phyloP scores from a whole-genome alignment of 192 early-diverging fungal genomes.

The Umbelopsis sp. region DNA sequence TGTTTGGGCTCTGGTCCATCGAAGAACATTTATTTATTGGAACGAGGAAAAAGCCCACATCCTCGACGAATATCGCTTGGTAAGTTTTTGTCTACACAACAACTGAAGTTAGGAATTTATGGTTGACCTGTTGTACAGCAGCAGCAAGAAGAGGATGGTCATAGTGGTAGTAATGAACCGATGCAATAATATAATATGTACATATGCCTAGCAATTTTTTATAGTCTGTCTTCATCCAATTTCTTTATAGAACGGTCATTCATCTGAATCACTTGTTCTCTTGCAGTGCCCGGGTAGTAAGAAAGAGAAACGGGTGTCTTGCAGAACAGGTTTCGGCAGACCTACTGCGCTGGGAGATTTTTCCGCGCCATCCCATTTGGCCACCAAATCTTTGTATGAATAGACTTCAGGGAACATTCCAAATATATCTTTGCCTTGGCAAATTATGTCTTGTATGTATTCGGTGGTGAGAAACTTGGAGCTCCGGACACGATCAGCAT shows the following conservation, averaged over 20 bases:
- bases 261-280: neutral
- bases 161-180: neutral
- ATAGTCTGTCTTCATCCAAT: neutral
- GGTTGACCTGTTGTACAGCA: neutral
- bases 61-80: constrained; percentile 29
- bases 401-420: constrained; percentile 66
- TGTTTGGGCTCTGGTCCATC: constrained; percentile 64
- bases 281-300: neutral
- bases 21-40: constrained; percentile 69
- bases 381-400: constrained; percentile 54
- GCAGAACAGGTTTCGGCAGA: neutral
- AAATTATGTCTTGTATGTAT: constrained; percentile 55
- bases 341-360: neutral
- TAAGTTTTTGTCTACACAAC: constrained; percentile 2
- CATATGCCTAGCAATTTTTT: neutral
- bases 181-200: neutral
- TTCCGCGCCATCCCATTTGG: constrained; percentile 27
- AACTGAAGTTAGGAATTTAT: neutral
- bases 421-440: constrained; percentile 68
- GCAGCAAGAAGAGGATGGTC: constrained; percentile 10
- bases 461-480: constrained; percentile 33
- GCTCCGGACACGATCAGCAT: constrained; percentile 53
- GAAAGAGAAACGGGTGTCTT: constrained; percentile 5
- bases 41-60: constrained; percentile 61
- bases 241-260: neutral